Evolutionary conservation across 139 green algal species (phyloP).

Genomic region (Desmodesmus armatus): DNA sequence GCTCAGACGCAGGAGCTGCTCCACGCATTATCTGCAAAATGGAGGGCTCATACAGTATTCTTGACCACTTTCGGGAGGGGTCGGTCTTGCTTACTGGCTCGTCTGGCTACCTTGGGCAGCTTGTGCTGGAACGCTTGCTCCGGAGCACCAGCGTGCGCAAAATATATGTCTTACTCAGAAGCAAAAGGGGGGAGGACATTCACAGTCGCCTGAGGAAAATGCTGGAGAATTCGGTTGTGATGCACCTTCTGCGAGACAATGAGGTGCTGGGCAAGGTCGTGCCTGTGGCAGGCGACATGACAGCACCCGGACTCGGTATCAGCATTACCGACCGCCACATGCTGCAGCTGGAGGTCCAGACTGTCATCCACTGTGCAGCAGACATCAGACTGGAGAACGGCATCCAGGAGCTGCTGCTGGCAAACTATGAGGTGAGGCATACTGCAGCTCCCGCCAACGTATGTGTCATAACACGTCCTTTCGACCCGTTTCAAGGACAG

Average conservation of each 20-base stretch:
- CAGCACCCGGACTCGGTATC: slow-evolving; percentile 32
- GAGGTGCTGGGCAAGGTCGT: slow-evolving; percentile 9
- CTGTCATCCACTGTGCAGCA: slow-evolving; percentile 47
- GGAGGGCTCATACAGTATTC: slow-evolving; percentile 23
- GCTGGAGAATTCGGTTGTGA: slow-evolving; percentile 19
- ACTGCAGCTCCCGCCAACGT: too few species aligned
- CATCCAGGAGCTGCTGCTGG: slow-evolving; percentile 59
- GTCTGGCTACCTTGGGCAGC: slow-evolving; percentile 60
- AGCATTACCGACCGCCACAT: neutral
- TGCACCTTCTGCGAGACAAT: slow-evolving; percentile 39
- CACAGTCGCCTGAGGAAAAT: neutral
- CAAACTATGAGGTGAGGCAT: slow-evolving; percentile 68
- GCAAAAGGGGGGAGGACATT: slow-evolving; percentile 18
- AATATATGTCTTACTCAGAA: slow-evolving; percentile 32
- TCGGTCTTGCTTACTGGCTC: slow-evolving; percentile 7
- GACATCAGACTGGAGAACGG: slow-evolving; percentile 59
- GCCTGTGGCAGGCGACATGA: slow-evolving; percentile 37
- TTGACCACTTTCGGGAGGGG: neutral
- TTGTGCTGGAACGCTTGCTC: slow-evolving; percentile 44
- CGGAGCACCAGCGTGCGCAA: slow-evolving; percentile 12
- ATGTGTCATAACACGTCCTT: too few species aligned
- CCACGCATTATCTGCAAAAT: too few species aligned
- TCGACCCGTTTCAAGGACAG: too few species aligned
- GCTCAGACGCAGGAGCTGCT: too few species aligned
- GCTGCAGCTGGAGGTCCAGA: slow-evolving; percentile 18